Evolutionary conservation across 768 basidiomycete species (phyloP).

Genomic region (Leccinum pellstonianum): DNA sequence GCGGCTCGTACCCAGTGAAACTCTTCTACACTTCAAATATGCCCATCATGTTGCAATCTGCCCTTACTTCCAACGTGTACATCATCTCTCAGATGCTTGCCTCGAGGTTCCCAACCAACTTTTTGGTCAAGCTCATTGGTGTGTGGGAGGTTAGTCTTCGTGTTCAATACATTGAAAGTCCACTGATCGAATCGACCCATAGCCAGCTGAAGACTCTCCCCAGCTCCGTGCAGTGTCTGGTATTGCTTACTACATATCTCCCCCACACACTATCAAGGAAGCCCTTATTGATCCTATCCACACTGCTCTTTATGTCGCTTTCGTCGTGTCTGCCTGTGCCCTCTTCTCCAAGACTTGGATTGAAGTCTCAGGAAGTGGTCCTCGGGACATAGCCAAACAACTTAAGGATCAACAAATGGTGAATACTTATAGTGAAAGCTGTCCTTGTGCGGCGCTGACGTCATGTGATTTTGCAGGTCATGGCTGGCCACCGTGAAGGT

Average conservation of each 20-base stretch:
- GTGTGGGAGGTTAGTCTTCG: constrained; percentile 86
- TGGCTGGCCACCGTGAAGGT: constrained; percentile 91
- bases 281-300: constrained; percentile 93
- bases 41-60: constrained; percentile 99
- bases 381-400: constrained; percentile 95
- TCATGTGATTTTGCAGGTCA: constrained; percentile 44
- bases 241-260: constrained; percentile 96
- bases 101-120: constrained; percentile 84
- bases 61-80: constrained; percentile 91
- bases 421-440: not conserved
- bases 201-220: constrained; percentile 93
- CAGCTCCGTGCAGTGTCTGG: constrained; percentile 90
- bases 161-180: not conserved
- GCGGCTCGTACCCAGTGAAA: constrained; percentile 95
- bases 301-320: constrained; percentile 84
- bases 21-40: constrained; percentile 99
- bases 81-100: constrained; percentile 96
- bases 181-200: constrained; percentile 10
- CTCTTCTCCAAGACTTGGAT: constrained; percentile 99
- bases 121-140: constrained; percentile 87
- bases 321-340: constrained; percentile 93
- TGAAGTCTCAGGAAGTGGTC: constrained; percentile 94
- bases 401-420: constrained; percentile 99
- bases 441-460: constrained; percentile 4
- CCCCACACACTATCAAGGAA: constrained; percentile 89